Base-by-base conservation (phyloP, 108 stramenopile genomes). In the Cyclotella baltica region DNA sequence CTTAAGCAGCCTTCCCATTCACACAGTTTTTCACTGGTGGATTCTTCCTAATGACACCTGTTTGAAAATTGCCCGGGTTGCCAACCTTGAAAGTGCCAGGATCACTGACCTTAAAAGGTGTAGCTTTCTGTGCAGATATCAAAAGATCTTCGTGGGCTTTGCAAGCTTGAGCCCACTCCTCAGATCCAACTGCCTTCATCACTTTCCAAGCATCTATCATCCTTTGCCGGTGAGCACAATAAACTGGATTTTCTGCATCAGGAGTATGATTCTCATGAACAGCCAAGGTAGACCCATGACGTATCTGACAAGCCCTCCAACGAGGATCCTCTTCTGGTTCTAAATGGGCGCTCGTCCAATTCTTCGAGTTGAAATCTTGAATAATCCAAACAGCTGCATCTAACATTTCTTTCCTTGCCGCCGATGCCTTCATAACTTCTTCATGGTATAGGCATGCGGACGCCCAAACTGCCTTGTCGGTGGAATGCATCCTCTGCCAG, bases 131-230 rank as follows among this genome's bases (percentile, higher is more conserved):
- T 76, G 65, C 73, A 72, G 23, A 82, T 0, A 83, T 30, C 48
- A 87, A 62, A 47, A 70, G 64, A 61, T 77, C 76, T 47, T 86
- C 82, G 38, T 86, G 78, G 43, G 57, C 34, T 65, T 76, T 83
- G 53, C 83, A 83, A 3, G 85, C 85, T 13, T 77, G 52, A 33
- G 31, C 46, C 77, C 77, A 78, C 23, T 71, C 70, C 18, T 47
- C 34, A 6, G 50, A n/a, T 30, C 43, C 63, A 35, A 57, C 77
- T 34, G 51, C 43, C 31, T 57, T 78, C 77, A 71, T 78, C 2
- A 58, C 63, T 51, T 78, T 29, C 77, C 77, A 78, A 15, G 77
- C 77, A 25, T 78, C 70, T 35, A 65, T 57, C 48, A 71, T 48
- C 22, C 36, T 46, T 43, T 78, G 33, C 20, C 51, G 34, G 47